Percentiles rank a stretch among this genome's conserved stretches.
phyloP scores from a whole-genome alignment of 352 stramenopile genomes.

The Globisporangium splendens region DNA sequence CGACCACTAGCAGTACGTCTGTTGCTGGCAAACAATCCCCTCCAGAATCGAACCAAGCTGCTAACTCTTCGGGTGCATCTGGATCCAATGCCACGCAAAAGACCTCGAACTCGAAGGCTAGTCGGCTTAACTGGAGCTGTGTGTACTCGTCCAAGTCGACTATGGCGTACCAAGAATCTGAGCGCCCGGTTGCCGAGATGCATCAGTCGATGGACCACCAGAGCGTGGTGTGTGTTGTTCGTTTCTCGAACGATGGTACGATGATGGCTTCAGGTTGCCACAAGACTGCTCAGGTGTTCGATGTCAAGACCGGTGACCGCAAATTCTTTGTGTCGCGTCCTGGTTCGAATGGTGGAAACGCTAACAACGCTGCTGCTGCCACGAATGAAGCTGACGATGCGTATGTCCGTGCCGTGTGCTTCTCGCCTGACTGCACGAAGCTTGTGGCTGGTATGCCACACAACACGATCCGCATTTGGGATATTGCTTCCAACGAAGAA shows the following conservation, averaged over 20 bases:
- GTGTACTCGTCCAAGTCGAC: constrained; percentile 74
- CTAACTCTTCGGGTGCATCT: constrained; percentile 26
- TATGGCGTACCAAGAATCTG: constrained; percentile 69
- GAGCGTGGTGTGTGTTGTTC: constrained; percentile 85
- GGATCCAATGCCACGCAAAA: constrained; percentile 62
- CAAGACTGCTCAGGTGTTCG: constrained; percentile 85
- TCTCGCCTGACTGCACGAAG: constrained; percentile 83
- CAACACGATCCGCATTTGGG: constrained; percentile 86
- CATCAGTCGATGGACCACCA: constrained; percentile 88
- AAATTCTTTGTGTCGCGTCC: constrained; percentile 79
- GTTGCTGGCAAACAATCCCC: constrained; percentile 18
- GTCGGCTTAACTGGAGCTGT: constrained; percentile 83
- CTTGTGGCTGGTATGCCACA: constrained; percentile 85
- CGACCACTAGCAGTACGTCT: constrained; percentile 19
- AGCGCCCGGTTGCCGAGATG: constrained; percentile 80
- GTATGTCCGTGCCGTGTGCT: constrained; percentile 82
- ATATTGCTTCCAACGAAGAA: constrained; percentile 86
- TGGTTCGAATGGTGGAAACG: constrained; percentile 36
- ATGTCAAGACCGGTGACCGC: constrained; percentile 79
- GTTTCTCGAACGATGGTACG: constrained; percentile 77
- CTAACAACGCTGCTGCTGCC: constrained; percentile 24
- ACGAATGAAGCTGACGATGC: constrained; percentile 75
- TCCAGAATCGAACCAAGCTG: constrained; percentile 11
- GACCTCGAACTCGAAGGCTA: constrained; percentile 75
- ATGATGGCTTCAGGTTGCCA: constrained; percentile 86